Percentiles rank a stretch among this genome's conserved stretches.
These are phyloP conservation scores for Cicer arietinum DNA, from an alignment of 306 rosid species.

Conservation along the genomic window DNA sequence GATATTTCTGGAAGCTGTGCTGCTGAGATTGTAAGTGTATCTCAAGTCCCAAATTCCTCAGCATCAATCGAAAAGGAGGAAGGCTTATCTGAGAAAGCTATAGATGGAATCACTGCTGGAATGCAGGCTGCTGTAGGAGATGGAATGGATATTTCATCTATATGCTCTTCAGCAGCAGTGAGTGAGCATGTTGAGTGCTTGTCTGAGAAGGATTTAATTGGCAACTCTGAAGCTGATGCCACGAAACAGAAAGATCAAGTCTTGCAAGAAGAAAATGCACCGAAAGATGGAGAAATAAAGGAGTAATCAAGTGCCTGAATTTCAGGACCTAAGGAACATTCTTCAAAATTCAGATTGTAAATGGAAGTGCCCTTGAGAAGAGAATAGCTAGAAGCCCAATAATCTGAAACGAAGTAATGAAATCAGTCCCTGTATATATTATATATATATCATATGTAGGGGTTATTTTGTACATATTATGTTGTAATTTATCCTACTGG, in stretches of 20 bases:
- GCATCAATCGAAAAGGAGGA: slow-evolving; percentile 34
- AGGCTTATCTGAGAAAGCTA: slow-evolving; percentile 31
- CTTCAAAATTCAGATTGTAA: slow-evolving; percentile 20
- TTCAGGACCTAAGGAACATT: not conserved
- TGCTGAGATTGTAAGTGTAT: slow-evolving; percentile 30
- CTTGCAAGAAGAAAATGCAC: slow-evolving; percentile 36
- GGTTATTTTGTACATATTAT: slow-evolving; percentile 41
- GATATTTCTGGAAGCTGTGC: slow-evolving; percentile 31
- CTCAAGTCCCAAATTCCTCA: slow-evolving; percentile 34
- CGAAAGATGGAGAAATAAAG: slow-evolving; percentile 4
- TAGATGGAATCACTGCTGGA: slow-evolving; percentile 27
- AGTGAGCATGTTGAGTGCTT: slow-evolving; percentile 41
- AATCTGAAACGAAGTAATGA: slow-evolving; percentile 39
- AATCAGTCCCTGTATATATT: slow-evolving; percentile 35
- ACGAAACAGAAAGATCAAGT: slow-evolving; percentile 26
- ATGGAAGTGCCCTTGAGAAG: slow-evolving; percentile 12
- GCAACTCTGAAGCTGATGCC: slow-evolving; percentile 40
- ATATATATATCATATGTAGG: slow-evolving; percentile 22
- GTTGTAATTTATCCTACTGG: slow-evolving; percentile 35
- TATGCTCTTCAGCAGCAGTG: slow-evolving; percentile 43
- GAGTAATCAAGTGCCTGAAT: slow-evolving; percentile 1
- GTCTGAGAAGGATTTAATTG: slow-evolving; percentile 45
- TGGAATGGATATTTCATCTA: slow-evolving; percentile 32
- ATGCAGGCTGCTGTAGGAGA: slow-evolving; percentile 35
- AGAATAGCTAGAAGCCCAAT: slow-evolving; percentile 25